phyloP scores from a whole-genome alignment of 805 yeast species.

The Candida oleophila region DNA sequence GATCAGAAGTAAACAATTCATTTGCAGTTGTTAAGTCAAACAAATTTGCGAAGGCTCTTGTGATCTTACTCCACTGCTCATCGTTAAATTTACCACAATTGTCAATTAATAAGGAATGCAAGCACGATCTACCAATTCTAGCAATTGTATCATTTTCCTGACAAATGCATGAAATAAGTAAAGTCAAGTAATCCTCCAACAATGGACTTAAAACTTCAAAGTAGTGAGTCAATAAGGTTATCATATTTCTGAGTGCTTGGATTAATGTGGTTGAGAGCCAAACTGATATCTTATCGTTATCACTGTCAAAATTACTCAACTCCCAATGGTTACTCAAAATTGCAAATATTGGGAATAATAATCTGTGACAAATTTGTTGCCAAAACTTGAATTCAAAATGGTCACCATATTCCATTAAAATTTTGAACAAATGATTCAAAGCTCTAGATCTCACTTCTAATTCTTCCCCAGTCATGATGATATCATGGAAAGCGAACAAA shows the following conservation, averaged over 20 bases:
- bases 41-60: slow-evolving; percentile 61
- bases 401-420: slow-evolving; percentile 75
- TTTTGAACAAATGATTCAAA: slow-evolving; percentile 76
- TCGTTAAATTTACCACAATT: slow-evolving; percentile 64
- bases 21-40: slow-evolving; percentile 83
- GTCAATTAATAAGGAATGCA: slow-evolving; percentile 74
- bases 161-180: slow-evolving; percentile 84
- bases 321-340: slow-evolving; percentile 77
- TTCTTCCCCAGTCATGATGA: slow-evolving; percentile 91
- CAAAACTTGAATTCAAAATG: slow-evolving; percentile 75
- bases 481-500: slow-evolving; percentile 79
- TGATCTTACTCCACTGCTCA: slow-evolving; percentile 74
- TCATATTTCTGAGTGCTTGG: slow-evolving; percentile 88
- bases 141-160: slow-evolving; percentile 98
- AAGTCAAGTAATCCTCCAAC: slow-evolving; percentile 74
- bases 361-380: slow-evolving; percentile 73
- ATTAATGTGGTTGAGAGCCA: slow-evolving; percentile 97
- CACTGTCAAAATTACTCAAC: slow-evolving; percentile 50
- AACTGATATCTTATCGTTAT: slow-evolving; percentile 81
- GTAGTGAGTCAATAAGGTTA: slow-evolving; percentile 78
- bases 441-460: slow-evolving; percentile 92
- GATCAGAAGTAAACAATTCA: slow-evolving; percentile 71
- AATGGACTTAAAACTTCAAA: slow-evolving; percentile 73
- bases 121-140: slow-evolving; percentile 87
- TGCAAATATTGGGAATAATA: slow-evolving; percentile 87